Base-by-base conservation (phyloP, 2,329 filamentous ascomycete genomes). In the Metarhizium anisopliae region DNA sequence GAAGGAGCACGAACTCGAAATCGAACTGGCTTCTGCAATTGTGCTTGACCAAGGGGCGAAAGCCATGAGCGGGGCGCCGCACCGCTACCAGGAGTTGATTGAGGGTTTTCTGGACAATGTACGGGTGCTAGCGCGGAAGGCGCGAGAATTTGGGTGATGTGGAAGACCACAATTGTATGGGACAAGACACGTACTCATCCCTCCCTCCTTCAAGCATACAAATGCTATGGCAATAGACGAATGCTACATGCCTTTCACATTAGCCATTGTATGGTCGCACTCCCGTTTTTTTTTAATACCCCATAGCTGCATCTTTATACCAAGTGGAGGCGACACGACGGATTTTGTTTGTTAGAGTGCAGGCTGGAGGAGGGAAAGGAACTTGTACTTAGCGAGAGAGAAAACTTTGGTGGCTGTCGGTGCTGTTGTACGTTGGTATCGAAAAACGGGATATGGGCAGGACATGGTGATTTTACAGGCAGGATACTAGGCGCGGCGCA, bases 1-100 rank as follows among this genome's bases (percentile, higher is more conserved):
- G 55, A 90, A 89, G 62, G 86, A 88, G 60, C 89, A 93, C 65
- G 90, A 95, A 71, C 77, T 94, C 6, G 90, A 95, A 66, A 79
- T 95, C 51, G 90, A 94, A 67, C 69, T 94, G 14, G 77, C 83
- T n/a, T 77, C 86, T 0, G 71, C 70, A 5, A 74, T 78, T n/a
- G 68, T 93, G 14, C 71, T 87, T 50, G 79, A 86, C 11, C 86
- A 92, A 60, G 86, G 86, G 6, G 73, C 74, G 40, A 76, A 78
- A 55, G 79, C 83, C 29, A 73, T 77, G 61, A 69, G 68, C 5
- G 73, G 74, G 2, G 73, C 78, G 55, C 73, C 76, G 6, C 83
- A 85, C 62, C 80, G 78, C 53, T 90, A 87, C 66, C 77, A 82
- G 55, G 79, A 84, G 50, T 70, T 93, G 14, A 81, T 94, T 3